phyloP scores from a whole-genome alignment of 352 stramenopile genomes.

The Phytophthora colocasiae region DNA sequence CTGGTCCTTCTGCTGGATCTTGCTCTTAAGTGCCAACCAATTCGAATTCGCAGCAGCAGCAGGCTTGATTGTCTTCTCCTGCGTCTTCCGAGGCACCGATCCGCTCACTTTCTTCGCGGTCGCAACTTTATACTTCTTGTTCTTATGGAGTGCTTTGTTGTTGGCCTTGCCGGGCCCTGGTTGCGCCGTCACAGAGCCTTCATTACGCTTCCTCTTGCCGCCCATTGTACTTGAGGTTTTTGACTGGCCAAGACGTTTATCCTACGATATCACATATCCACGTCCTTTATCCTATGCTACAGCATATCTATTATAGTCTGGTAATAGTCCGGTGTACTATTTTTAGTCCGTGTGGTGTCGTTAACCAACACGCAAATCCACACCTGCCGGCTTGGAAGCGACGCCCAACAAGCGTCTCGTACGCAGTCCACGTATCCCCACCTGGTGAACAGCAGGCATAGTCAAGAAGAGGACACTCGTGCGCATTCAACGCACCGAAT shows the following conservation, averaged over 20 bases:
- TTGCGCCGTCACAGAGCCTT: constrained; percentile 3
- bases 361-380: constrained; percentile 28
- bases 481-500: neutral
- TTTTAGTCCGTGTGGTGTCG: constrained; percentile 6
- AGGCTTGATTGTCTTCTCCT: constrained; percentile 32
- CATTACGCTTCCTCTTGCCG: constrained; percentile 43
- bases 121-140: constrained; percentile 25
- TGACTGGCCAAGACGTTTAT: constrained; percentile 15
- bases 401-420: neutral
- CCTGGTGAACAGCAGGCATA: neutral
- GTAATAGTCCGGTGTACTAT: neutral
- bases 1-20: constrained; percentile 57
- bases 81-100: constrained; percentile 25
- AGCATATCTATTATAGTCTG: neutral
- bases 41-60: constrained; percentile 62
- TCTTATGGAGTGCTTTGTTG: constrained; percentile 4
- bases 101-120: constrained; percentile 23
- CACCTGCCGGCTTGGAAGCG: constrained; percentile 18
- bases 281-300: neutral
- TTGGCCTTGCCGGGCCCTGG: neutral
- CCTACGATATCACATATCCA: too few species aligned
- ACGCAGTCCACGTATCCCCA: constrained; percentile 2
- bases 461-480: constrained; percentile 12
- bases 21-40: constrained; percentile 79
- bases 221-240: constrained; percentile 30